Conservation (phyloP, 2,329 filamentous ascomycete genomes). For the Paraconiothyrium sp. region DNA sequence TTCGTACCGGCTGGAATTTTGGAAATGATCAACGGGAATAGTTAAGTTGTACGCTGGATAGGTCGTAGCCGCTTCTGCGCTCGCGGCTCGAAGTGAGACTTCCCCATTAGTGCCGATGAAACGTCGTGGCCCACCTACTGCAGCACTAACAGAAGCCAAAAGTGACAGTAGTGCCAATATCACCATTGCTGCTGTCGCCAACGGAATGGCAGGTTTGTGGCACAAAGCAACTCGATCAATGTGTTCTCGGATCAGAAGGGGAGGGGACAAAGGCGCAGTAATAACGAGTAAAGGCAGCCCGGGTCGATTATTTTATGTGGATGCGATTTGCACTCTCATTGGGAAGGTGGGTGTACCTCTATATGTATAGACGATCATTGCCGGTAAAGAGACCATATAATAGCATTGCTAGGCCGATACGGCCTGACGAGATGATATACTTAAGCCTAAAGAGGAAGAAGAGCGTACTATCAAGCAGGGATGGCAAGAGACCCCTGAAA, state of each 20-base stretch:
- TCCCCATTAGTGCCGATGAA: not conserved
- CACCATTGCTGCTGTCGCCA: not conserved
- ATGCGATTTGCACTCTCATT: not conserved
- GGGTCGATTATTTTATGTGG: not conserved
- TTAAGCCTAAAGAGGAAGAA: too few species aligned
- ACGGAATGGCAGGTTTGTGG: not conserved
- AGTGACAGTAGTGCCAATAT: not conserved
- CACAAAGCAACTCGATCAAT: not conserved
- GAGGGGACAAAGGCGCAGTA: not conserved
- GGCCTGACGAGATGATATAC: too few species aligned
- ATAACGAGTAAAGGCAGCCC: not conserved
- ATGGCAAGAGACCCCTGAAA: too few species aligned
- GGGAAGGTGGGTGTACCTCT: not conserved
- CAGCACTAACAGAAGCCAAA: not conserved
- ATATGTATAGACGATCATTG: not conserved
- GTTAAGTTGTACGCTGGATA: slow-evolving; percentile 49
- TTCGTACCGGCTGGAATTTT: slow-evolving; percentile 79
- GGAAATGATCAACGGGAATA: slow-evolving; percentile 76
- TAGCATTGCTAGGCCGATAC: not conserved
- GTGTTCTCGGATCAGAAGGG: not conserved
- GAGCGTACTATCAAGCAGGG: too few species aligned
- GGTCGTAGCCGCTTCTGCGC: not conserved
- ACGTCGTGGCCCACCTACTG: not conserved
- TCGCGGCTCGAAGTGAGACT: not conserved
- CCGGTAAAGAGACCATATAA: not conserved